Base-by-base conservation (phyloP, 2,329 filamentous ascomycete species). In the Penicillium sp. region DNA sequence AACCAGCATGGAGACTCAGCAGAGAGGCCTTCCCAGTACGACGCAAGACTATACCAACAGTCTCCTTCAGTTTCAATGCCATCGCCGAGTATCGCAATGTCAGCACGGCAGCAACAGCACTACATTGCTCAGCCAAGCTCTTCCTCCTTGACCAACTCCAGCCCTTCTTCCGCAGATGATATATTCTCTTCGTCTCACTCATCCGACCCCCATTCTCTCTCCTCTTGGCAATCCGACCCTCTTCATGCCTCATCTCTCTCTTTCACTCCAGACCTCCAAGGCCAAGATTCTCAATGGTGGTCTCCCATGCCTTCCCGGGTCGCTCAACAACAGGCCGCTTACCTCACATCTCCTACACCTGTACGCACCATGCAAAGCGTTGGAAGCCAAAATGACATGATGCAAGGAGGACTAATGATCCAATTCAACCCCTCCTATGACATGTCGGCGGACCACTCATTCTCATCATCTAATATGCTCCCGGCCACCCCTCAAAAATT, bases 211-310 rank as follows among this genome's bases (percentile, higher is more conserved):
- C 62, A 69, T 12, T 66, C 67, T 31, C 55, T 72, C 48, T 65
- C 67, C 41, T 69, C 71, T 34, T 74, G 71, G 68, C 64, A 70
- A 57, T 64, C 67, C 26, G 69, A 71, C 53, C 56, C 65, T 51
- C 59, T 72, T 58, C 58, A 65, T 46, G 56, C 67, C 45, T 57
- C 69, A 38, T 53, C 61, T 50, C 55, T 71, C 44, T 61, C 68
- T 5, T 72, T 71, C 49, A 64, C 68, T n/a, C 62, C 69, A 19
- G 68, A 72, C 37, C 55, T 69, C n/a, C 65, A 66, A 26, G 49
- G 58, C 46, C 63, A 67, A 21, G 68, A 71, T 53, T 53, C 60
- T 21, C 69, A 71, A 12, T 71, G 71, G 69, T 73, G 71, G 69
- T 67, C 69, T 19, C 63, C 69, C 24, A 64, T 68, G 56, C 57